Percentiles rank a stretch among this genome's conserved stretches.
Conservation (phyloP, 345 rosid genomes). For the Boechera divaricarpa region DNA sequence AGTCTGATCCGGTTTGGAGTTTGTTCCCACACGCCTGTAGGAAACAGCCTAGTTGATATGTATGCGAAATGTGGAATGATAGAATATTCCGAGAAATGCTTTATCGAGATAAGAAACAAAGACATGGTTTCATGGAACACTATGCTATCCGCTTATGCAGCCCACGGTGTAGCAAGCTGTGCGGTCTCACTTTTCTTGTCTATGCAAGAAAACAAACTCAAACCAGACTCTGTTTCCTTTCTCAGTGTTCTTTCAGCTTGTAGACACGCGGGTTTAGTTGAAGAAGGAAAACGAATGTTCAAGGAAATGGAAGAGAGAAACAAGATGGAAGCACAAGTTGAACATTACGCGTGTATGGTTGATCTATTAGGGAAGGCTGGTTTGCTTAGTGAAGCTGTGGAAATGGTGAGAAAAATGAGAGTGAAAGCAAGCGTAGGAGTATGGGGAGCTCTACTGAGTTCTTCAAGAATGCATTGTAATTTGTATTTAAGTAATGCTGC, state of each 20-base stretch:
- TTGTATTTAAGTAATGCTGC: conserved; percentile 57
- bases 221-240: conserved; percentile 52
- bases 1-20: conserved; percentile 52
- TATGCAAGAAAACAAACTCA: conserved; percentile 53
- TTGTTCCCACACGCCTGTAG: conserved; percentile 41
- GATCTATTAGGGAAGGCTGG: conserved; percentile 72
- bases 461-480: conserved; percentile 61
- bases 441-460: conserved; percentile 69
- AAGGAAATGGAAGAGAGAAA: conserved; percentile 51
- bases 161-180: conserved; percentile 55
- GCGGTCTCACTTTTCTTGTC: conserved; percentile 59
- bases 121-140: conserved; percentile 61
- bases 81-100: conserved; percentile 48
- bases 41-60: conserved; percentile 68
- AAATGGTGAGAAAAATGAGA: conserved; percentile 54
- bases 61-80: conserved; percentile 71
- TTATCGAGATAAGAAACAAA: conserved; percentile 55
- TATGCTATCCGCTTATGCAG: conserved; percentile 64
- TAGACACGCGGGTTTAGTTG: conserved; percentile 64
- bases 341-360: conserved; percentile 68
- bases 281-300: conserved; percentile 59
- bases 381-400: conserved; percentile 54
- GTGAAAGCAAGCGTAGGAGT: conserved; percentile 62
- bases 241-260: conserved; percentile 65
- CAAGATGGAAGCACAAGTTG: conserved; percentile 46